Evolutionary conservation across 345 rosid genomes (phyloP).

Genomic region (Cardamine resedifolia): DNA sequence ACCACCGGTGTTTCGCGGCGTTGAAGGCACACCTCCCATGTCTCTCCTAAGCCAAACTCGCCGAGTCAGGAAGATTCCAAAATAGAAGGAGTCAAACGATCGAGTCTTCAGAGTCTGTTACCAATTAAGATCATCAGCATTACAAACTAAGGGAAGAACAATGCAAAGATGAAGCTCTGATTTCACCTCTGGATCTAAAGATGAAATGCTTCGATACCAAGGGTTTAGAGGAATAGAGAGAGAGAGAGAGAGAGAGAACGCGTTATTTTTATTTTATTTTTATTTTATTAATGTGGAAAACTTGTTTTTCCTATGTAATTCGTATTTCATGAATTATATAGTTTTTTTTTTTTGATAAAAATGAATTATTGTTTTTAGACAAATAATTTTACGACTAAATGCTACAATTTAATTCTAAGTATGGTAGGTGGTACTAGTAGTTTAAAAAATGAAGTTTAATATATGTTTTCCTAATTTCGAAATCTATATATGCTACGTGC

Average conservation of each 20-base stretch:
- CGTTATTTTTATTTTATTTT: neutral
- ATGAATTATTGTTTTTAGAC: neutral
- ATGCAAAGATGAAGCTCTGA: constrained; percentile 21
- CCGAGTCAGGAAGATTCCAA: constrained; percentile 43
- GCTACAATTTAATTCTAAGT: neutral
- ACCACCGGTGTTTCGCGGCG: constrained; percentile 55
- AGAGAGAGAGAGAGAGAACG: constrained; percentile 16
- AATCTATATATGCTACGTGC: constrained; percentile 28
- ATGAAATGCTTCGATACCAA: constrained; percentile 42
- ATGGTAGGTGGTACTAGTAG: neutral
- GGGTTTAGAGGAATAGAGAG: constrained; percentile 33
- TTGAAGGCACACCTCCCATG: constrained; percentile 92
- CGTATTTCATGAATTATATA: neutral
- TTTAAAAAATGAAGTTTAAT: neutral
- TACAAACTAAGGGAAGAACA: constrained; percentile 12
- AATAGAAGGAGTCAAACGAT: constrained; percentile 42
- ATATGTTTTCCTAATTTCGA: neutral
- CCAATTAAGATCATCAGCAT: constrained; percentile 42
- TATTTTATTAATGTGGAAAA: neutral
- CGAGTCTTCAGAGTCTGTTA: constrained; percentile 22
- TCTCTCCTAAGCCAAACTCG: neutral
- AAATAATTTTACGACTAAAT: neutral
- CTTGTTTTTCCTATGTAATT: neutral
- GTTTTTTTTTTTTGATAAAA: too few species aligned
- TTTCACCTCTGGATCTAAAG: constrained; percentile 27